These are phyloP conservation scores for Hawksworthiomyces lignivorus DNA, from an alignment of 2,329 filamentous ascomycete species.

Conservation along the genomic window DNA sequence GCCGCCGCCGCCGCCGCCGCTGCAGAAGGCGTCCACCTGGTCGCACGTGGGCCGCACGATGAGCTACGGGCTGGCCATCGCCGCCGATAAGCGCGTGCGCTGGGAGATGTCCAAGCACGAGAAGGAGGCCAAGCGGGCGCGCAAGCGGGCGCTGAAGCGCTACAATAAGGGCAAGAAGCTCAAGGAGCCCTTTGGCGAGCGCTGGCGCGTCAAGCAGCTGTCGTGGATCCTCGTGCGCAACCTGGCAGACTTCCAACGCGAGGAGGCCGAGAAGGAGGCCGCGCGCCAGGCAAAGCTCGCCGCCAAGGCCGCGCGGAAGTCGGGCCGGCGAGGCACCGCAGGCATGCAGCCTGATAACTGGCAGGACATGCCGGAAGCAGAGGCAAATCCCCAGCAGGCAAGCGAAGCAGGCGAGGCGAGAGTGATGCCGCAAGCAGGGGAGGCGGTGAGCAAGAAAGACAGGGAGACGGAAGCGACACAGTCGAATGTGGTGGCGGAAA, in stretches of 20 bases:
- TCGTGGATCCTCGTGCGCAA: slow-evolving; percentile 11
- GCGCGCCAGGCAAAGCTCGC: background rate
- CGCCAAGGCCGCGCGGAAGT: too few relatives aligned
- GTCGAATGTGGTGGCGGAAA: too few relatives aligned
- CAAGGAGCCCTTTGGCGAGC: slow-evolving; percentile 12
- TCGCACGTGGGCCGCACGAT: background rate
- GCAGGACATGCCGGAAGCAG: too few relatives aligned
- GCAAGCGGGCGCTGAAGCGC: slow-evolving; percentile 21
- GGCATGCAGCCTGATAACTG: too few relatives aligned
- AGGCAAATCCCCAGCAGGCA: too few relatives aligned
- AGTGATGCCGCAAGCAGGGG: too few relatives aligned
- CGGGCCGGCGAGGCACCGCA: too few relatives aligned
- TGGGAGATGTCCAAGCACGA: slow-evolving; percentile 17
- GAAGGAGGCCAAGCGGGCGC: slow-evolving; percentile 12
- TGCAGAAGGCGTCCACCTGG: background rate
- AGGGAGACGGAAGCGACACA: too few relatives aligned
- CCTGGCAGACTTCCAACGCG: slow-evolving; percentile 7
- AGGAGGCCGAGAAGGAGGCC: slow-evolving; percentile 4
- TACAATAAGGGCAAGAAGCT: slow-evolving; percentile 18
- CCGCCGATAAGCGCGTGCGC: slow-evolving; percentile 21
- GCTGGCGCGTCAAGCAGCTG: slow-evolving; percentile 3
- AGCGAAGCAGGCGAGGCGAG: too few relatives aligned
- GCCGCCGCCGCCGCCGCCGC: slow-evolving; percentile 6
- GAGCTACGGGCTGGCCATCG: slow-evolving; percentile 15
- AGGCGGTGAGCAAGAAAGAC: too few relatives aligned